These are phyloP conservation scores for Cryphonectria japonica DNA, from an alignment of 2,329 filamentous ascomycete genomes.

Conservation along the genomic window DNA sequence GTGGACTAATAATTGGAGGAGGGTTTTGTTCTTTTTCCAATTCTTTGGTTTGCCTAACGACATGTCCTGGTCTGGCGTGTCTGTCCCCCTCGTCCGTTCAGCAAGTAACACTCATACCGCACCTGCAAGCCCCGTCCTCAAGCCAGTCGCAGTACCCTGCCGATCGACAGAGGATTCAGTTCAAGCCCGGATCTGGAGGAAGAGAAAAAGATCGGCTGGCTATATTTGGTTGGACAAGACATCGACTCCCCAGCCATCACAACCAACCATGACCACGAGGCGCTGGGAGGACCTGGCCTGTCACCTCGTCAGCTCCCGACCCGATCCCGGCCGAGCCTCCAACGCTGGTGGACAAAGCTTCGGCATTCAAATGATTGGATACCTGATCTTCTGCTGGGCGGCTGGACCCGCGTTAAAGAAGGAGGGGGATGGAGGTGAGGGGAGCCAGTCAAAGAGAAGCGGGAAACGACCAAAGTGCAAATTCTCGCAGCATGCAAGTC, in stretches of 20 bases:
- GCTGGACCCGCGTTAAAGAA: constrained; percentile 1
- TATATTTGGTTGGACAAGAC: constrained; percentile 3
- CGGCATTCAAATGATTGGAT: background rate
- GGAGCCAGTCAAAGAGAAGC: background rate
- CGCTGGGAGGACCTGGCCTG: constrained; percentile 28
- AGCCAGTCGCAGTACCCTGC: background rate
- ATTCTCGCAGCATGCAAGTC: constrained; percentile 21
- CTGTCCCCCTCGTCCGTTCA: background rate
- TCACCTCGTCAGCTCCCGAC: constrained; percentile 15
- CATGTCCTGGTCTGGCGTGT: constrained; percentile 1
- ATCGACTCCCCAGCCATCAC: constrained; percentile 13
- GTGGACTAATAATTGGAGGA: background rate
- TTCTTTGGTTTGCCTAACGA: background rate
- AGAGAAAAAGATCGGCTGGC: background rate
- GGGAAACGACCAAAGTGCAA: background rate
- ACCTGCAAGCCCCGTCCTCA: background rate
- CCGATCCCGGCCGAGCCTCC: constrained; percentile 6
- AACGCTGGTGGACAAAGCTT: background rate
- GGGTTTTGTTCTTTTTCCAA: no score
- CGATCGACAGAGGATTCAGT: background rate
- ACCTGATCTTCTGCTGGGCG: background rate
- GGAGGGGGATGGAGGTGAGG: no score
- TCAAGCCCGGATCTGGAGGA: background rate
- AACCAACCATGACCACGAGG: background rate
- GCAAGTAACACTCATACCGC: constrained; percentile 15